Base-by-base conservation (phyloP, 2,329 filamentous ascomycete species). In the Epichloe glyceriae region DNA sequence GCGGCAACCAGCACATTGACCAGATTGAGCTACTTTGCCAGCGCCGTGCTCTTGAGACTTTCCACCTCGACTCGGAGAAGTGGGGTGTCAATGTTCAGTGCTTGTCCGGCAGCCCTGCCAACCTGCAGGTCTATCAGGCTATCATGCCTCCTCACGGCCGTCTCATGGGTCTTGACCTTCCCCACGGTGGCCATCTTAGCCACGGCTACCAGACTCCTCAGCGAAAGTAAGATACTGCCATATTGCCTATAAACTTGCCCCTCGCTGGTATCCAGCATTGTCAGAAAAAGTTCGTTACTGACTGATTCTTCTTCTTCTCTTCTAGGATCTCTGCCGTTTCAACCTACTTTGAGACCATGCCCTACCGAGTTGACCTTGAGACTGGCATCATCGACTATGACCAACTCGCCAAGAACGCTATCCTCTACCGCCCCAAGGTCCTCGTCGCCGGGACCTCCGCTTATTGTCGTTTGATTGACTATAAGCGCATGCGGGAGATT, bases 21-120 rank as follows among this genome's bases (percentile, higher is more conserved):
- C 79, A 88, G 71, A 89, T 96, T 64, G 93, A 98, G 80, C 79
- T 86, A 59, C 85, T 93, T 54, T 98, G 93, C 80, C 93, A 98
- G 77, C 79, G 82, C 70, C 86, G 93, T 73, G 93, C 93, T 58
- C 85, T 98, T 56, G 80, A 88, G 73, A 85, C 90, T 53, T 98
- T 97, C 78, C 80, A 88, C 66, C 73, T 95, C 59, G 86, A 94
- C 72, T 67, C 84, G 17, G 80, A 82, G 60, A 89, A 94, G 76
- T 98, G 93, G 93, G 93, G 93, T 68, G 93, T 98, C 73, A 98
- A 98, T 67, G 93, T 98, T 54, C 93, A 98, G 76, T 89, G 86
- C 70, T 74, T 95, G 65, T 88, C 82, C 65, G 93, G 93, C 62
- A 90, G 84, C 70, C 93, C 93, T 61, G 93, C 93, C 74, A 98